Conservation (phyloP, 768 basidiomycete genomes). For the Suillus tomentosus region DNA sequence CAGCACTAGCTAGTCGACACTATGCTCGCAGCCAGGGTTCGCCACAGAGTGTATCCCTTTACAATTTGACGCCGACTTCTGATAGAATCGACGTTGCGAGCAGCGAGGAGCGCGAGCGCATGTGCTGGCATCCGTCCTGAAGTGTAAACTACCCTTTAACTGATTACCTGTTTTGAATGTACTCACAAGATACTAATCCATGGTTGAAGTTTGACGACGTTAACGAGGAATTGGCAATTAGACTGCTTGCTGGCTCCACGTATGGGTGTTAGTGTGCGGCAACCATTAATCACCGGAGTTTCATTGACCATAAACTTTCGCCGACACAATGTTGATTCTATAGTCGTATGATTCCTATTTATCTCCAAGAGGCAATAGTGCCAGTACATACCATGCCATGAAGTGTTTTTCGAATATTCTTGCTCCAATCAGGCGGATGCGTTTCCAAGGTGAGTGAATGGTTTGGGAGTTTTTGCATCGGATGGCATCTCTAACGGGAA, state of each 20-base stretch:
- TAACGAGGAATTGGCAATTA: neutral
- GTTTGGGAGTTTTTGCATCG: neutral
- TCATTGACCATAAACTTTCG: neutral
- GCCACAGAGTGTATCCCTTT: constrained; percentile 86
- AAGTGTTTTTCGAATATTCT: too few species aligned
- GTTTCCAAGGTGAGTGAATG: neutral
- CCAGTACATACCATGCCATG: too few species aligned
- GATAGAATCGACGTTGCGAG: constrained; percentile 89
- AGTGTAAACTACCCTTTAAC: constrained; percentile 48
- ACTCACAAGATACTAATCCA: constrained; percentile 5
- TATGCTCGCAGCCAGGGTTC: too few species aligned
- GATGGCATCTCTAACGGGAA: neutral
- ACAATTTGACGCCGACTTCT: constrained; percentile 85
- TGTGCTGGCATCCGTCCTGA: constrained; percentile 94
- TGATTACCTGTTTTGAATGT: constrained; percentile 38
- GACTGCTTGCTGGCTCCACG: neutral
- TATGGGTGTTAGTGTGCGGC: neutral
- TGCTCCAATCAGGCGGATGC: neutral
- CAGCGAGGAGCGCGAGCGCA: constrained; percentile 84
- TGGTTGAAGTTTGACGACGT: neutral
- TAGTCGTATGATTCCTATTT: too few species aligned
- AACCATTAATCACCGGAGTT: neutral
- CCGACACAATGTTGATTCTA: neutral
- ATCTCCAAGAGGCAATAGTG: too few species aligned
- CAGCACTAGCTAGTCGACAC: neutral